Evolutionary conservation across 2,329 filamentous ascomycete genomes (phyloP), one percentile per base, ranked within the genome.

Genomic region (Colletotrichum filicis): DNA sequence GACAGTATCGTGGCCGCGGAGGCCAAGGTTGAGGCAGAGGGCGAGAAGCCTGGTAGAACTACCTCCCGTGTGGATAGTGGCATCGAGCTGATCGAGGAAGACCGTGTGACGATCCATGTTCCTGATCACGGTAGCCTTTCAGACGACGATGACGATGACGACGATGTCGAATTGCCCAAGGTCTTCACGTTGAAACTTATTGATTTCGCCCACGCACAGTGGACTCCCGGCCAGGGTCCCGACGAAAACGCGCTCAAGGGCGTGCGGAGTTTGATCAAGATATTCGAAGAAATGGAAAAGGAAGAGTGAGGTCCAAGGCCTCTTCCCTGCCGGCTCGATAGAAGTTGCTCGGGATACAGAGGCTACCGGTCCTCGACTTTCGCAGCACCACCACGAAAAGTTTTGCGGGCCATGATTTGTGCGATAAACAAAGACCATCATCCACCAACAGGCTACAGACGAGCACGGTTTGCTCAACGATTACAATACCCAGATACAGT

Each of bases 121-220:
- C 59, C 37, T 11, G 70, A 57, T 52, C 32, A 35, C 32, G 32
- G 32, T 35, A 35, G 32, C 32, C 32, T 35, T 35, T 35, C 32
- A 35, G 32, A 35, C 32, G 53, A 66, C 28, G 67, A 60, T 7
- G 82, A 83, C 0, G 56, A 68, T 1, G 82, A 83, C 0, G 80
- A 81, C 1, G 82, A 85, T 1, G 85, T 86, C 2, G 85, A 76
- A 19, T 74, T 85, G 12, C 93, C 93, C 0, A 92, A 92, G 77
- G 90, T 97, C 56, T 94, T 93, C 78, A 89, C 91, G 14, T 87
- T 98, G 62, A 97, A 96, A 80, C 87, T 99, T 75, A 99, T 99
- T 77, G 97, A 99, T 82, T 99, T 99, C 87, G 97, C 97, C 1
- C 97, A 99, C 82, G 97, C 97, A 12, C 85, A 87, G 62, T 98